Conservation (phyloP, 2,329 filamentous ascomycete species). For the Trichoderma guizhouense region DNA sequence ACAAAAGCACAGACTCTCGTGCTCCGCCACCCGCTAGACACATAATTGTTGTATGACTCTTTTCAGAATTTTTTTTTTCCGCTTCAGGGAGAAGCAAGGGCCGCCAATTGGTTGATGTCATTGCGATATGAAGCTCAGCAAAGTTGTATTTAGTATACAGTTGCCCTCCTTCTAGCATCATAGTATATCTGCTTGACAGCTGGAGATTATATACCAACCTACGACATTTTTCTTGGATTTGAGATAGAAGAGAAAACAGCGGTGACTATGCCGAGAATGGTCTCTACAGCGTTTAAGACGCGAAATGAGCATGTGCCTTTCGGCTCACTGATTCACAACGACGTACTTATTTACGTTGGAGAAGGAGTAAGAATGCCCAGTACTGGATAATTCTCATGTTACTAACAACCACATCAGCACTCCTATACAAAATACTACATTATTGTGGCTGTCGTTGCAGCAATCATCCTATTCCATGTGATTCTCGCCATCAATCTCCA, state of each 20-base stretch:
- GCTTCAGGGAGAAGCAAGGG: background rate
- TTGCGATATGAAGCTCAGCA: background rate
- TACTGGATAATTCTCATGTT: accelerated
- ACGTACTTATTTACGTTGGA: conserved; percentile 27
- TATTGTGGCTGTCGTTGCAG: conserved; percentile 64
- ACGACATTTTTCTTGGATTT: background rate
- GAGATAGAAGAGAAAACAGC: too few species aligned
- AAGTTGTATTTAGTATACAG: background rate
- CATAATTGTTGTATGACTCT: background rate
- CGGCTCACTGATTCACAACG: conserved; percentile 7
- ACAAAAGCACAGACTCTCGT: background rate
- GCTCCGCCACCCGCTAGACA: background rate
- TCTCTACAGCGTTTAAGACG: background rate
- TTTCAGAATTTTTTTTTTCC: background rate
- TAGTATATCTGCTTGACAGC: background rate
- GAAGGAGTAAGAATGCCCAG: conserved; percentile 15
- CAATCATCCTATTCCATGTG: conserved; percentile 51
- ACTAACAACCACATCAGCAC: conserved; percentile 40
- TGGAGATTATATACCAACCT: background rate
- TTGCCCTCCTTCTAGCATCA: background rate
- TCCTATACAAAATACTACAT: conserved; percentile 23
- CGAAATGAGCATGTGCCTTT: background rate
- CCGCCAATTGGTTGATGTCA: background rate
- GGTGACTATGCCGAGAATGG: conserved; percentile 1
- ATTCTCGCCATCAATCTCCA: conserved; percentile 65